Conservation (phyloP, 108 stramenopile genomes). For the Cyclotella distinguenda region DNA sequence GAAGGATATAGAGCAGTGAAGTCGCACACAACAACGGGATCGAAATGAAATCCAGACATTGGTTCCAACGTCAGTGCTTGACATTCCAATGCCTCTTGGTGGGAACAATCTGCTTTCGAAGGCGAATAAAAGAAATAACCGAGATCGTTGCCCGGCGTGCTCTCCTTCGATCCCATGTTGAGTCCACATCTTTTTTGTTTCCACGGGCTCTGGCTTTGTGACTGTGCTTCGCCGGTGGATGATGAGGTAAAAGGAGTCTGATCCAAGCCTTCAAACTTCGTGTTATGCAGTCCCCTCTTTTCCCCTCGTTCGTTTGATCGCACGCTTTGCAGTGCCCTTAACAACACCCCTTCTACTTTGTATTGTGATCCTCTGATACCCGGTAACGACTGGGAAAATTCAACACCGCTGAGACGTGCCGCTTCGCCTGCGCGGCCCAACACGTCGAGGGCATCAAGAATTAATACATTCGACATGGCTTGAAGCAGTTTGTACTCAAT, state of each 20-base stretch:
- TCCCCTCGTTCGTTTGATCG: conserved; percentile 81
- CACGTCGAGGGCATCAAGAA: conserved; percentile 86
- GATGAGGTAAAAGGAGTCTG: conserved; percentile 25
- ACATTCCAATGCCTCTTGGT: conserved; percentile 86
- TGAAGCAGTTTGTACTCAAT: conserved; percentile 69
- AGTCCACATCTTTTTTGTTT: conserved; percentile 56
- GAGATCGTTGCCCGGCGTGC: conserved; percentile 9
- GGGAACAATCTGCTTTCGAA: conserved; percentile 71
- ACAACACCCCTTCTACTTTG: conserved; percentile 84
- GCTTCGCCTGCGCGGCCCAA: conserved; percentile 91
- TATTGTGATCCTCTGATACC: conserved; percentile 85
- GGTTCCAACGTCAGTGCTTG: conserved; percentile 93
- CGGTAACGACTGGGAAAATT: conserved; percentile 85
- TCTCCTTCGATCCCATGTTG: neutral
- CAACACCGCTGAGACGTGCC: conserved; percentile 86
- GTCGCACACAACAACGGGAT: conserved; percentile 96
- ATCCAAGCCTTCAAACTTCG: conserved; percentile 6
- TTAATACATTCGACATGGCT: conserved; percentile 60
- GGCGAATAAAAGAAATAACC: conserved; percentile 87
- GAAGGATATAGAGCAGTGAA: conserved; percentile 97
- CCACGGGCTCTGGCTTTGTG: conserved; percentile 84
- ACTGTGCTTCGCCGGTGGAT: conserved; percentile 47
- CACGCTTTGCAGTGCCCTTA: conserved; percentile 79
- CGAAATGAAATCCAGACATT: conserved; percentile 80
- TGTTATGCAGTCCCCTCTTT: conserved; percentile 49